Conservation (phyloP, 139 green algal species). For the Micractinium sp. region DNA sequence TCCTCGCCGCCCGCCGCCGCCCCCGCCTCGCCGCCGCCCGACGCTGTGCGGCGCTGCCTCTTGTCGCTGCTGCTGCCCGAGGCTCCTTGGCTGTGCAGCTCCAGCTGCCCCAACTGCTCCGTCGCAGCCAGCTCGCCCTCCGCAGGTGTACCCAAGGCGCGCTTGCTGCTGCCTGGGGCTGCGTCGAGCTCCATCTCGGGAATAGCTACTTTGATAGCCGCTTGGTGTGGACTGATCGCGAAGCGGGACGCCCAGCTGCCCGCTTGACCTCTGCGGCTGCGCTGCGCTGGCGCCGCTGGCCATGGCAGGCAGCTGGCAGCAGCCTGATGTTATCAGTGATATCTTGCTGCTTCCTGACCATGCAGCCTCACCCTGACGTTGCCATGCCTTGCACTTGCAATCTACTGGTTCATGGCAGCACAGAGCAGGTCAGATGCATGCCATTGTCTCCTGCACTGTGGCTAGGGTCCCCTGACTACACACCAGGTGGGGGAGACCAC, state of each 20-base stretch:
- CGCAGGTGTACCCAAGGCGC: not conserved
- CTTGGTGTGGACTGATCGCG: not conserved
- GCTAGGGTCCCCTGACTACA: too few species aligned
- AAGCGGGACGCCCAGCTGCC: not conserved
- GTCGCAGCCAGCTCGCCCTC: not conserved
- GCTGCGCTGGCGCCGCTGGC: not conserved
- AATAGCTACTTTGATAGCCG: not conserved
- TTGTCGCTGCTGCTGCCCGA: conserved; percentile 6
- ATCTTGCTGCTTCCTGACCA: not conserved
- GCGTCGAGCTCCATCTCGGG: not conserved
- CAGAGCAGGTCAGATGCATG: too few species aligned
- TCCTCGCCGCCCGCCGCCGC: not conserved
- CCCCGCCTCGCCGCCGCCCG: too few species aligned
- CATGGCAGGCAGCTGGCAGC: not conserved
- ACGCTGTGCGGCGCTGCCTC: not conserved
- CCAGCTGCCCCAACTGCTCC: not conserved
- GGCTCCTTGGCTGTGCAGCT: not conserved
- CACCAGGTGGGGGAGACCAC: too few species aligned
- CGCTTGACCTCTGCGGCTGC: not conserved
- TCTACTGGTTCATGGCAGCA: too few species aligned
- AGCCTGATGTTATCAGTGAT: not conserved
- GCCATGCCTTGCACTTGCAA: too few species aligned
- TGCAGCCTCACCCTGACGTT: not conserved
- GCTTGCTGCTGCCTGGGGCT: not conserved
- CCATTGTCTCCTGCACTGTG: too few species aligned